Percentiles rank a stretch among this genome's conserved stretches.
phyloP scores from a whole-genome alignment of 805 yeast species.

The Kuraishia ogatae region DNA sequence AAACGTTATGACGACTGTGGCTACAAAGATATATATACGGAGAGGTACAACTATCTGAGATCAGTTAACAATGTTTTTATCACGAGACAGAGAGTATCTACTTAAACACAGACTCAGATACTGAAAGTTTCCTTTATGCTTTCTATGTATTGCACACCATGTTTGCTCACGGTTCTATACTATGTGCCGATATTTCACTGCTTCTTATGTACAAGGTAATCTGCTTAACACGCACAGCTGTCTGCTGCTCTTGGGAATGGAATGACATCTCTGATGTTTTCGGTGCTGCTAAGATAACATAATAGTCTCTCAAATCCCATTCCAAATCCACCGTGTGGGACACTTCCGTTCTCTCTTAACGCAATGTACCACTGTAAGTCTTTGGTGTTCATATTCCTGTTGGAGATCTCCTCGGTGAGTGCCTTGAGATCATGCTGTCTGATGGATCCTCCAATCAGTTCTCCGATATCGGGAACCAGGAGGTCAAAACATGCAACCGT shows the following conservation, averaged over 20 bases:
- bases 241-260: slow-evolving; percentile 76
- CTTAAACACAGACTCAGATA: no score
- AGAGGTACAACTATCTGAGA: no score
- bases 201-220: not conserved
- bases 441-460: slow-evolving; percentile 87
- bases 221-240: slow-evolving; percentile 33
- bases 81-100: no score
- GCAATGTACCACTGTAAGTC: slow-evolving; percentile 76
- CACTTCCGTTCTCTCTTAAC: slow-evolving; percentile 66
- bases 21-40: no score
- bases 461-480: slow-evolving; percentile 87
- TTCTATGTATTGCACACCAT: no score
- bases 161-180: no score
- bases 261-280: slow-evolving; percentile 77
- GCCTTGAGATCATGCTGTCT: slow-evolving; percentile 61
- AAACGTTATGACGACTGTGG: no score
- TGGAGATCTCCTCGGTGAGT: slow-evolving; percentile 40
- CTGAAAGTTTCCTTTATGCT: no score
- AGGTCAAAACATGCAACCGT: slow-evolving; percentile 91
- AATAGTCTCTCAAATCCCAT: slow-evolving; percentile 86
- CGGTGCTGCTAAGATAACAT: slow-evolving; percentile 62
- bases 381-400: slow-evolving; percentile 46
- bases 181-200: no score
- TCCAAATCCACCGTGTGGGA: slow-evolving; percentile 97
- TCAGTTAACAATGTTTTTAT: no score